Percentiles rank a stretch among this genome's conserved stretches.
phyloP scores from a whole-genome alignment of 768 basidiomycete genomes.

The Amanita subjunquillea region DNA sequence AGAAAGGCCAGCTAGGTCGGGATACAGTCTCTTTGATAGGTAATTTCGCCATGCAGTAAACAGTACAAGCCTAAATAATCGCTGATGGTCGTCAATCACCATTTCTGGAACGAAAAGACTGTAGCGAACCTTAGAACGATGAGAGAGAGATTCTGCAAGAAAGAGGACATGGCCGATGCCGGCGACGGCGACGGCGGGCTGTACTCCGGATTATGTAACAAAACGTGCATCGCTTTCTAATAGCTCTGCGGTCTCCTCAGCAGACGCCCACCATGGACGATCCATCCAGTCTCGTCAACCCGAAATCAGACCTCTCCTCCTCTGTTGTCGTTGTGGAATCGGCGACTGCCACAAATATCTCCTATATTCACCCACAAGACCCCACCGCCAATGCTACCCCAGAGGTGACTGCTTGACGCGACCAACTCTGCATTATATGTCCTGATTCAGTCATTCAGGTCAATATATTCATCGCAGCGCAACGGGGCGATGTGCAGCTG shows the following conservation, averaged over 20 bases:
- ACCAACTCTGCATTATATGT: not conserved
- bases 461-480: slow-evolving; percentile 77
- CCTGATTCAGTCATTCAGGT: slow-evolving; percentile 20
- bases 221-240: not conserved
- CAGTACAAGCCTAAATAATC: slow-evolving; percentile 28
- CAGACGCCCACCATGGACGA: slow-evolving; percentile 23
- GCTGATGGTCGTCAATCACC: slow-evolving; percentile 1
- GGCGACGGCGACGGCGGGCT: not conserved
- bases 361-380: slow-evolving; percentile 33
- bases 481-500: slow-evolving; percentile 68
- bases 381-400: slow-evolving; percentile 19
- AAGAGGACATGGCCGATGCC: not conserved
- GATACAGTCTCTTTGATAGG: slow-evolving; percentile 47
- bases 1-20: slow-evolving; percentile 43
- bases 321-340: slow-evolving; percentile 36
- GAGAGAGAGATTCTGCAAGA: not conserved
- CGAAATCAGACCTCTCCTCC: slow-evolving; percentile 41
- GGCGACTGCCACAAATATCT: slow-evolving; percentile 34
- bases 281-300: slow-evolving; percentile 22
- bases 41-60: slow-evolving; percentile 53
- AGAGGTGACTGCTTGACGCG: slow-evolving; percentile 24
- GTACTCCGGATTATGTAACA: not conserved
- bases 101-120: not conserved
- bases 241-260: no score
- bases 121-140: not conserved